A percentile compares a stretch with the other conserved stretches of the same genome.
phyloP scores from a whole-genome alignment of 306 rosid genomes.

The Argentina anserina region DNA sequence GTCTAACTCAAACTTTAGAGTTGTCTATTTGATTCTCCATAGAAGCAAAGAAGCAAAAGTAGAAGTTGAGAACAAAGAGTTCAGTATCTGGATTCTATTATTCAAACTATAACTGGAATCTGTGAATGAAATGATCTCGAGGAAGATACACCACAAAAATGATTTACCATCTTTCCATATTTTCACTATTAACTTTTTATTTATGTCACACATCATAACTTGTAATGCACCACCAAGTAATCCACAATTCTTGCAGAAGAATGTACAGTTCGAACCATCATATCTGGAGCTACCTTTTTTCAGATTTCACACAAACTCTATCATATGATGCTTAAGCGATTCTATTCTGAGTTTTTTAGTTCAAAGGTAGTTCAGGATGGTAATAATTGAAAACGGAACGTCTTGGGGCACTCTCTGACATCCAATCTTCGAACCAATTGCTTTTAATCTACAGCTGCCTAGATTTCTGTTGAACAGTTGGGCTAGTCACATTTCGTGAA shows the following conservation, averaged over 20 bases:
- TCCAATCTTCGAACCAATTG: slow-evolving; percentile 21
- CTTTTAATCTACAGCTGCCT: slow-evolving; percentile 41
- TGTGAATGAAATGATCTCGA: not conserved
- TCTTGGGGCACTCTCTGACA: slow-evolving; percentile 27
- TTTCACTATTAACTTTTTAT: slow-evolving; percentile 30
- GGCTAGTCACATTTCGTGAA: slow-evolving; percentile 49
- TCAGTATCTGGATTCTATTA: not conserved
- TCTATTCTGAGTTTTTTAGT: slow-evolving; percentile 26
- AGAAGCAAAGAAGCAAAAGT: not conserved
- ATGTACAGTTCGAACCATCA: slow-evolving; percentile 40
- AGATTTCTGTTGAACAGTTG: slow-evolving; percentile 22
- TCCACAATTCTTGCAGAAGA: slow-evolving; percentile 34
- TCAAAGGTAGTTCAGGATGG: slow-evolving; percentile 33
- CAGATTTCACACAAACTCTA: slow-evolving; percentile 35
- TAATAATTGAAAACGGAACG: slow-evolving; percentile 21
- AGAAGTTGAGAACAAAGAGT: not conserved
- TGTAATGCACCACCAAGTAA: slow-evolving; percentile 45
- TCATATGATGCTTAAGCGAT: slow-evolving; percentile 21
- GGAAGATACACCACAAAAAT: not conserved
- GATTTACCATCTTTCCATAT: slow-evolving; percentile 21
- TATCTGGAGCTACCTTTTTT: slow-evolving; percentile 36
- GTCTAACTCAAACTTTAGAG: not conserved
- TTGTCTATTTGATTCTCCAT: not conserved
- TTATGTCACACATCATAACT: slow-evolving; percentile 49
- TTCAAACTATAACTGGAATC: not conserved